These are phyloP conservation scores for Myxozyma neglecta DNA, from an alignment of 805 yeast genomes.

Conservation along the genomic window DNA sequence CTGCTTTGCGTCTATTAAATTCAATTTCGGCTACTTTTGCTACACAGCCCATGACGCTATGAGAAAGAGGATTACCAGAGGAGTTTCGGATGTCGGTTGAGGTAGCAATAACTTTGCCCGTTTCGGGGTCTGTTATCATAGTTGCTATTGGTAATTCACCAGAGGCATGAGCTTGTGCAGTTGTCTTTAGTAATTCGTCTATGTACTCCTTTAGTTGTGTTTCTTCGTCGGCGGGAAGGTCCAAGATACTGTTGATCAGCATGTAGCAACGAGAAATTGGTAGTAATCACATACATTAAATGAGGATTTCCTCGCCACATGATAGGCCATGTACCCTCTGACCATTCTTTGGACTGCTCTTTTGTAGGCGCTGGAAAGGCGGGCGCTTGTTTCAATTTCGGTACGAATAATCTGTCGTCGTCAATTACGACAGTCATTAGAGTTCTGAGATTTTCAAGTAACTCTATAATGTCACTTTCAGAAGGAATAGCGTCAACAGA, in stretches of 20 bases:
- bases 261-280: slow-evolving; percentile 35
- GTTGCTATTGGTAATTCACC: slow-evolving; percentile 52
- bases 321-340: slow-evolving; percentile 74
- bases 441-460: slow-evolving; percentile 31
- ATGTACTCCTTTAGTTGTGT: slow-evolving; percentile 44
- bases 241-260: slow-evolving; percentile 56
- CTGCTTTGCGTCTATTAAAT: slow-evolving; percentile 42
- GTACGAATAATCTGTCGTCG: slow-evolving; percentile 12
- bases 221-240: slow-evolving; percentile 50
- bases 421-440: background rate
- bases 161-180: slow-evolving; percentile 31
- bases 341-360: slow-evolving; percentile 67
- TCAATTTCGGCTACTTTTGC: slow-evolving; percentile 61
- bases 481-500: slow-evolving; percentile 42
- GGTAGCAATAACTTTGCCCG: slow-evolving; percentile 45
- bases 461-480: slow-evolving; percentile 35
- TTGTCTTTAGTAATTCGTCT: slow-evolving; percentile 35
- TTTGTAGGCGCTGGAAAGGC: slow-evolving; percentile 65
- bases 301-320: slow-evolving; percentile 90
- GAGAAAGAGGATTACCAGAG: slow-evolving; percentile 56
- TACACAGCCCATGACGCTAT: slow-evolving; percentile 75
- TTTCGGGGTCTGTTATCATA: slow-evolving; percentile 60
- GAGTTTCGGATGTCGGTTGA: slow-evolving; percentile 45
- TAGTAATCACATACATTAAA: slow-evolving; percentile 32
- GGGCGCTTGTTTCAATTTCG: slow-evolving; percentile 50